phyloP scores from a whole-genome alignment of 805 yeast genomes.

The Ogataea trehalophila region DNA sequence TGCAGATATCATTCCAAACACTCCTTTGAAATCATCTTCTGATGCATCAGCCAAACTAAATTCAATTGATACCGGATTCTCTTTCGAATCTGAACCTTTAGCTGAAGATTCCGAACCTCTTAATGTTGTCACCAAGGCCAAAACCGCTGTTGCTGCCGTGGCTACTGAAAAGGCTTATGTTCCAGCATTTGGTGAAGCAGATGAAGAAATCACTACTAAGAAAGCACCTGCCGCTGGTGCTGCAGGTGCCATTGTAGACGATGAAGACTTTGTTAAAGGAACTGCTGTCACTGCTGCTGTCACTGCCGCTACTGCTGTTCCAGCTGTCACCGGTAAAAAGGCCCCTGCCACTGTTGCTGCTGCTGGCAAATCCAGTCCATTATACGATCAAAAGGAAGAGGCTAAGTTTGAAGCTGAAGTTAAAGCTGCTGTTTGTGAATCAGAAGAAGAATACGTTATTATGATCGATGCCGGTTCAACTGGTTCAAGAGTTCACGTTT shows the following conservation, averaged over 20 bases:
- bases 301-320: slow-evolving; percentile 1
- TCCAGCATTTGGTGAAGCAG: slow-evolving; percentile 3
- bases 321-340: slow-evolving; percentile 1
- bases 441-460: slow-evolving; percentile 63
- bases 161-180: slow-evolving; percentile 15
- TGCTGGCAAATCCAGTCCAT: slow-evolving; percentile 1
- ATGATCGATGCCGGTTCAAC: slow-evolving; percentile 99
- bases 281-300: slow-evolving; percentile 3
- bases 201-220: slow-evolving; percentile 6
- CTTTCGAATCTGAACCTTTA: slow-evolving; percentile 5
- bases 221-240: slow-evolving; percentile 22
- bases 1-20: slow-evolving; percentile 4
- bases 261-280: slow-evolving; percentile 5
- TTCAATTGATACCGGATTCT: not conserved
- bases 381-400: slow-evolving; percentile 10
- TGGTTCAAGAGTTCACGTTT: slow-evolving; percentile 93
- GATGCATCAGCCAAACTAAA: not conserved
- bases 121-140: not conserved
- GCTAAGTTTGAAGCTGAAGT: slow-evolving; percentile 10
- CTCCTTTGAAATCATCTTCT: too few species aligned
- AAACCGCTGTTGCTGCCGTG: slow-evolving; percentile 14
- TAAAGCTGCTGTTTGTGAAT: slow-evolving; percentile 29
- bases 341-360: not conserved
- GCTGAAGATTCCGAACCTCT: slow-evolving; percentile 4
- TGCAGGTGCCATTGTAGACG: slow-evolving; percentile 10